Evolutionary conservation across 805 yeast genomes (phyloP), one percentile per base, ranked within the genome.

Genomic region (Pichia rugopelliculosa): DNA sequence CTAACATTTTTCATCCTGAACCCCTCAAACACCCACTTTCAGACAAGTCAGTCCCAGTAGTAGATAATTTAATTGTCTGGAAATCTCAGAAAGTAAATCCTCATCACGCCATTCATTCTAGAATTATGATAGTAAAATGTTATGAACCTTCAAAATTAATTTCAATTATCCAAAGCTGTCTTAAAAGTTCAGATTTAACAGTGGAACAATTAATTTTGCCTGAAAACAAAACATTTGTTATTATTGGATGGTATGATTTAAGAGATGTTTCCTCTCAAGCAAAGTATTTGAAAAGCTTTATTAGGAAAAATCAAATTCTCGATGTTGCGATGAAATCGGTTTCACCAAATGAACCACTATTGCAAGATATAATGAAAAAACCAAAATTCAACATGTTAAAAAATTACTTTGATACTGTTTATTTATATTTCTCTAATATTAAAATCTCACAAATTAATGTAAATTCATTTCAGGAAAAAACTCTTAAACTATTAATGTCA

Each of bases 191-290:
- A 23, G 51, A 46, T 20, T 45, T 52, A 7, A 37, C 45, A 2
- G 33, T 39, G 4, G 21, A 44, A 15, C 44, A 41, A 26, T 23
- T 45, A n/a, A 2, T 41, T 11, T 18, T n/a, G 5, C 11, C 54
- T 6, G 23, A 24, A 6, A 33, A 46, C 3, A 46, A 38, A 12
- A 21, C 33, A 2, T 41, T 46, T 9, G 43, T 56, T n/a, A 53
- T 50, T 2, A 55, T 62, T 39, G 66, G 64, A 1, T 64, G 67
- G 67, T 64, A 51, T 49, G 67, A 63, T 39, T 39, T 57, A 9
- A 49, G 61, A 22, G 53, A 54, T 36, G 51, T 62, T 13, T n/a
- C 50, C 4, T 27, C 47, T 5, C 58, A 59, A 9, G 26, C 51
- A 15, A 47, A 51, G 15, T 55, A 51, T 30, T 45, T 60, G 37